Conservation (phyloP, 768 basidiomycete species). For the Myochromella boudieri region DNA sequence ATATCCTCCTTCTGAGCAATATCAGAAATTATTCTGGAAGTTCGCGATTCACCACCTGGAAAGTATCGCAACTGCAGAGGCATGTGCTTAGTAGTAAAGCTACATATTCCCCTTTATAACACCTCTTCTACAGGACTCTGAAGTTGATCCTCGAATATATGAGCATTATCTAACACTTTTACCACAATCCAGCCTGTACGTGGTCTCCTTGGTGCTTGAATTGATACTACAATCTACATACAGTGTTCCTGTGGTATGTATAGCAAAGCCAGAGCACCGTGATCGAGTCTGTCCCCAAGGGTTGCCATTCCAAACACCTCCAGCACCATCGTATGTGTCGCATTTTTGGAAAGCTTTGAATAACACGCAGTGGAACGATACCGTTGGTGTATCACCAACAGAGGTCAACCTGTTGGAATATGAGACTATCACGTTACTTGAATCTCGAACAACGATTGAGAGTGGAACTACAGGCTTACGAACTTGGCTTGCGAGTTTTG, state of each 20-base stretch:
- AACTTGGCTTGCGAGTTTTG: conserved; percentile 76
- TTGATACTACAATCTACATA: conserved; percentile 2
- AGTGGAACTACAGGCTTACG: conserved; percentile 76
- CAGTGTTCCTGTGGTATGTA: conserved; percentile 23
- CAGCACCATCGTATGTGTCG: conserved; percentile 61
- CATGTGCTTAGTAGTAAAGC: conserved; percentile 26
- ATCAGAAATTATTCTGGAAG: conserved; percentile 74
- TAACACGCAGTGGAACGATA: too few relatives aligned
- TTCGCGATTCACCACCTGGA: conserved; percentile 62
- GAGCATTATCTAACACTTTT: conserved; percentile 56
- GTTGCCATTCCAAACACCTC: conserved; percentile 31
- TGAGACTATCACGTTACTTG: conserved; percentile 58
- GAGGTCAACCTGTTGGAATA: conserved; percentile 25
- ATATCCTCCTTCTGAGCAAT: conserved; percentile 65
- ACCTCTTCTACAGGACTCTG: conserved; percentile 40
- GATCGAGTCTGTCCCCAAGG: conserved; percentile 26
- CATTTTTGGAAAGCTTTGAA: conserved; percentile 52
- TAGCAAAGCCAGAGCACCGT: conserved; percentile 19
- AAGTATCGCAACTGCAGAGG: conserved; percentile 42
- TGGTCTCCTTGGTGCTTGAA: conserved; percentile 8
- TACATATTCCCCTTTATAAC: conserved; percentile 4
- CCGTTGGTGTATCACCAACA: neutral
- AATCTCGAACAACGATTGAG: conserved; percentile 74
- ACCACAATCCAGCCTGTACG: conserved; percentile 32
- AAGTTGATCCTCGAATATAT: conserved; percentile 68